These are phyloP conservation scores for Botrytis elliptica DNA, from an alignment of 2,329 filamentous ascomycete genomes.

Conservation along the genomic window DNA sequence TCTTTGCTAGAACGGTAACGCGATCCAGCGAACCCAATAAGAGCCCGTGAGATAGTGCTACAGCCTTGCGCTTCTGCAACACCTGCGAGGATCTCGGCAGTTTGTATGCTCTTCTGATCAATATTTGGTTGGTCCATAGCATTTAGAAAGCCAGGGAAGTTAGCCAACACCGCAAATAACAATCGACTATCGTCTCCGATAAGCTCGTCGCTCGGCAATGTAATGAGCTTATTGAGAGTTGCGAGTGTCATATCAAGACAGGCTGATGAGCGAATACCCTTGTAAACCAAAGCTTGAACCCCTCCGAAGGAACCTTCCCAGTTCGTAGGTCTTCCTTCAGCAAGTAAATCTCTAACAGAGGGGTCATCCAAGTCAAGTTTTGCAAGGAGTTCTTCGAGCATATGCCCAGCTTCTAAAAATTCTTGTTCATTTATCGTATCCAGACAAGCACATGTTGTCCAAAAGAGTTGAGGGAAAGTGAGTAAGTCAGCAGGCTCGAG, in stretches of 20 bases:
- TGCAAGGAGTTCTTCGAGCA: slow-evolving; percentile 82
- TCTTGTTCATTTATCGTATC: slow-evolving; percentile 97
- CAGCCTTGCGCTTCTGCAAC: slow-evolving; percentile 73
- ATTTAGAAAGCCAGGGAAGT: slow-evolving; percentile 80
- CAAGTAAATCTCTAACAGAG: slow-evolving; percentile 65
- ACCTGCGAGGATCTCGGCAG: slow-evolving; percentile 66
- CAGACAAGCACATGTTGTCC: slow-evolving; percentile 94
- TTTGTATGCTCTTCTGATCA: slow-evolving; percentile 56
- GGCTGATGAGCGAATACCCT: slow-evolving; percentile 82
- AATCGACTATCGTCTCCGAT: slow-evolving; percentile 80
- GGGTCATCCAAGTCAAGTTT: slow-evolving; percentile 78
- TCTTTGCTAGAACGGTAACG: slow-evolving; percentile 69
- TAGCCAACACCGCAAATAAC: slow-evolving; percentile 85
- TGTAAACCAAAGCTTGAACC: slow-evolving; percentile 81
- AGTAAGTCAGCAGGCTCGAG: slow-evolving; percentile 76
- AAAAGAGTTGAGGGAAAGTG: slow-evolving; percentile 93
- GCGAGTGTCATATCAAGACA: slow-evolving; percentile 77
- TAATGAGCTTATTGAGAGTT: slow-evolving; percentile 75
- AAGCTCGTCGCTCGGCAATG: slow-evolving; percentile 74
- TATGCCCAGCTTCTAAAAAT: slow-evolving; percentile 85
- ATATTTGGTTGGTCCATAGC: slow-evolving; percentile 67
- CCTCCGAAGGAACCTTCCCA: slow-evolving; percentile 93
- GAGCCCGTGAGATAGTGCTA: slow-evolving; percentile 62
- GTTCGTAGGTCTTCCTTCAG: slow-evolving; percentile 75
- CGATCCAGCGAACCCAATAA: slow-evolving; percentile 68